phyloP scores from a whole-genome alignment of 2,329 filamentous ascomycete genomes.

The Chaetomiaceae sp. region DNA sequence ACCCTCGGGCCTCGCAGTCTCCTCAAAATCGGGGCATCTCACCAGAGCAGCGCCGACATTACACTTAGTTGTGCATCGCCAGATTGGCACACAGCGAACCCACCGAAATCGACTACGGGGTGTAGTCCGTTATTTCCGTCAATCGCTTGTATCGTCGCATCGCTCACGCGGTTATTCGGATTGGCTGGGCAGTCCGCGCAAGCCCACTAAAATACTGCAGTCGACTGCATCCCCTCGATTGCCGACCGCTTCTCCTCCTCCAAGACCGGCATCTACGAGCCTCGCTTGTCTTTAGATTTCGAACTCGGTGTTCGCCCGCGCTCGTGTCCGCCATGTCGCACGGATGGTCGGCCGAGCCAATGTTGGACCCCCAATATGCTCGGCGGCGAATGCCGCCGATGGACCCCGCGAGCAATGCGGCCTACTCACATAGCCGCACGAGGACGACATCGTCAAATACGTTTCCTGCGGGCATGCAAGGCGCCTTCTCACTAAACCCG shows the following conservation, averaged over 20 bases:
- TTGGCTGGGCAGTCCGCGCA: background rate
- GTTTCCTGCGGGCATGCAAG: conserved; percentile 36
- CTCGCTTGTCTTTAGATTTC: background rate
- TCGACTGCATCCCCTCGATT: background rate
- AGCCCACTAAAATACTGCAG: background rate
- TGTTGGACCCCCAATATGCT: conserved; percentile 33
- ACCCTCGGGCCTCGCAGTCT: background rate
- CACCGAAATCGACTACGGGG: background rate
- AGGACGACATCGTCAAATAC: conserved; percentile 54
- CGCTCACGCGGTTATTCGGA: background rate
- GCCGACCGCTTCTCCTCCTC: background rate
- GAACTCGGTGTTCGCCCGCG: background rate
- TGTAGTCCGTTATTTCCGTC: background rate
- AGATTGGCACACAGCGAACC: background rate
- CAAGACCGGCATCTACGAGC: background rate
- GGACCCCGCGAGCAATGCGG: conserved; percentile 24
- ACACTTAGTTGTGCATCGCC: background rate
- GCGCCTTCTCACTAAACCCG: conserved; percentile 19
- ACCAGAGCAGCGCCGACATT: background rate
- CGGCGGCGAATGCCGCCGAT: conserved; percentile 30
- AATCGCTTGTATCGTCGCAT: conserved; percentile 4
- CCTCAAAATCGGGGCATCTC: background rate
- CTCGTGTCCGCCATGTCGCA: conserved; percentile 16
- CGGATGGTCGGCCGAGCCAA: conserved; percentile 23
- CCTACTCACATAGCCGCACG: conserved; percentile 52